Evolutionary conservation across 116 monocot genomes (phyloP).

Genomic region (Papilionanthe hybrid): DNA sequence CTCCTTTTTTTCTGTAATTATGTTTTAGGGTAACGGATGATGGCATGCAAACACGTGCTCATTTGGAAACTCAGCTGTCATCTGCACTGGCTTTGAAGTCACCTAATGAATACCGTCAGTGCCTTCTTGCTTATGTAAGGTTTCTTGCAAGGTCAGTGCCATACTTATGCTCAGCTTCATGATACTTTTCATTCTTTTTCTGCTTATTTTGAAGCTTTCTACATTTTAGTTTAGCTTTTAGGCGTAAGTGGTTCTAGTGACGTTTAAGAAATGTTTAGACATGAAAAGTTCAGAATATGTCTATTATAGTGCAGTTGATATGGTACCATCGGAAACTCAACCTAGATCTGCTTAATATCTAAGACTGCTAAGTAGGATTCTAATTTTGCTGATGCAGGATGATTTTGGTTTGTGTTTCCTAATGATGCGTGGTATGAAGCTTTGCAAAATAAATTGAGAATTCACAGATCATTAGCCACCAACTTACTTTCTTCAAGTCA

Average conservation of each 20-base stretch:
- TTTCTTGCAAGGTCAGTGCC: slow-evolving; percentile 74
- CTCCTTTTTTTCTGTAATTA: slow-evolving; percentile 1
- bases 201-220: background rate
- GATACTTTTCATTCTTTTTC: background rate
- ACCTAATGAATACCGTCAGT: slow-evolving; percentile 90
- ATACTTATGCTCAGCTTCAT: background rate
- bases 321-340: background rate
- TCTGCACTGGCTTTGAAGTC: slow-evolving; percentile 78
- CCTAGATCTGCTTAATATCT: background rate
- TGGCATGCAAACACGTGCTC: slow-evolving; percentile 83
- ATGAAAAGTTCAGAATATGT: background rate
- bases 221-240: background rate
- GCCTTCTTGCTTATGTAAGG: slow-evolving; percentile 85
- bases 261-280: background rate
- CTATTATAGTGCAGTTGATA: background rate
- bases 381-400: background rate
- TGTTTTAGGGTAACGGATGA: slow-evolving; percentile 78
- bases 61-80: slow-evolving; percentile 92
- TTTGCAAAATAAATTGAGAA: background rate
- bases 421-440: background rate
- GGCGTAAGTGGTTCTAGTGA: background rate
- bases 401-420: slow-evolving; percentile 3
- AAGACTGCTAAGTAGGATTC: background rate
- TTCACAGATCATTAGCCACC: background rate
- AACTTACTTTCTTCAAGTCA: slow-evolving; percentile 5